These are phyloP conservation scores for Anaeramoeba flamelloides DNA, from an alignment of 78 protist species.

Conservation along the genomic window DNA sequence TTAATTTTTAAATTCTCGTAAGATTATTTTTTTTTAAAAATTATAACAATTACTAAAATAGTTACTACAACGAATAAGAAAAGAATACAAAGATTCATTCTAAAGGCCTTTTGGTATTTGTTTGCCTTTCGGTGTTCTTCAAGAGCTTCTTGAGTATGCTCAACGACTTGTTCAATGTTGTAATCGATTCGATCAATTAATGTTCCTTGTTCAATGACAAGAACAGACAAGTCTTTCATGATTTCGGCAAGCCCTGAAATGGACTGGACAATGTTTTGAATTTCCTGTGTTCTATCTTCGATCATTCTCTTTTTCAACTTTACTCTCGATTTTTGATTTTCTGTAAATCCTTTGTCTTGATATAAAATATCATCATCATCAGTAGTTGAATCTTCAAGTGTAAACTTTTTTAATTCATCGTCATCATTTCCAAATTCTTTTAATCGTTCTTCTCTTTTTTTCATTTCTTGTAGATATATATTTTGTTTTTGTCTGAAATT, in stretches of 20 bases:
- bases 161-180: constrained; percentile 24
- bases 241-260: constrained; percentile 28
- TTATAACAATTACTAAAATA: constrained; percentile 4
- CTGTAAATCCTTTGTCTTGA: too few species aligned
- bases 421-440: too few species aligned
- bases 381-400: too few species aligned
- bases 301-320: too few species aligned
- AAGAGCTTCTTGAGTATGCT: constrained; percentile 9
- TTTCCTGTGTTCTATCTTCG: too few species aligned
- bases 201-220: constrained; percentile 48
- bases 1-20: too few species aligned
- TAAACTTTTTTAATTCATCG: too few species aligned
- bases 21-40: constrained; percentile 4
- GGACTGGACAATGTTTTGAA: constrained; percentile 14
- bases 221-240: constrained; percentile 31
- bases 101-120: background rate
- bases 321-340: too few species aligned
- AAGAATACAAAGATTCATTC: constrained; percentile 17
- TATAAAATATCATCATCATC: too few species aligned
- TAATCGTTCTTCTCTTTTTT: too few species aligned
- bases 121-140: constrained; percentile 2
- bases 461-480: too few species aligned
- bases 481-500: too few species aligned
- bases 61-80: background rate
- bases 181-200: constrained; percentile 48